Evolutionary conservation across 345 rosid genomes (phyloP).

Genomic region (Triadica sebifera): DNA sequence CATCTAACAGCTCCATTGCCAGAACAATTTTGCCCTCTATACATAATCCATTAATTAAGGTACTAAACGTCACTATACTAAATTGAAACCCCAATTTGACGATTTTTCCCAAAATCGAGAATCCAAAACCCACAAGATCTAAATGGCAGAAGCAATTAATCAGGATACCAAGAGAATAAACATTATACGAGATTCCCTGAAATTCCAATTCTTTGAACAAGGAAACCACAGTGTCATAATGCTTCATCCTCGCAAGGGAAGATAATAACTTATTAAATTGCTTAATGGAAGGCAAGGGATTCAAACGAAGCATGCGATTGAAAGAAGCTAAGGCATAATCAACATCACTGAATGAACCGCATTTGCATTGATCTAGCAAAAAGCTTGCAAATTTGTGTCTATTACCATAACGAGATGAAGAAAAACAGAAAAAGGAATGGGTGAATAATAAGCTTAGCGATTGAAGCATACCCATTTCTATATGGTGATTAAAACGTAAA

Average conservation of each 20-base stretch:
- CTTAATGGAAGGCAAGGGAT: background rate
- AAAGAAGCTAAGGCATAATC: too few relatives aligned
- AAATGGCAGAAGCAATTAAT: background rate
- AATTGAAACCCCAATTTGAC: background rate
- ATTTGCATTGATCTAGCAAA: too few relatives aligned
- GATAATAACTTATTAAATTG: background rate
- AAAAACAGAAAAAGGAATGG: too few relatives aligned
- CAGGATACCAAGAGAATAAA: background rate
- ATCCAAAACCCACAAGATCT: background rate
- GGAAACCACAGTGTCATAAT: background rate
- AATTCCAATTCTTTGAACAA: background rate
- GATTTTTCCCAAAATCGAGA: background rate
- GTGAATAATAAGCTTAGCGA: too few relatives aligned
- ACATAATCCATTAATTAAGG: background rate
- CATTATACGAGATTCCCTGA: background rate
- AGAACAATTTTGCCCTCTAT: background rate
- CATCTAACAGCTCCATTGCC: background rate
- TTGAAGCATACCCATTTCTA: too few relatives aligned
- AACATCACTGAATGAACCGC: too few relatives aligned
- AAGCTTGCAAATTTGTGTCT: too few relatives aligned
- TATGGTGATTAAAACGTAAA: too few relatives aligned
- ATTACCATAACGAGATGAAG: too few relatives aligned
- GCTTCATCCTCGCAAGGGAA: background rate
- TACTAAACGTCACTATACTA: background rate
- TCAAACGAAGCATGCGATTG: background rate